Percentiles rank a stretch among this genome's conserved stretches.
Conservation (phyloP, 345 rosid species). For the Hibiscus tridactylites region DNA sequence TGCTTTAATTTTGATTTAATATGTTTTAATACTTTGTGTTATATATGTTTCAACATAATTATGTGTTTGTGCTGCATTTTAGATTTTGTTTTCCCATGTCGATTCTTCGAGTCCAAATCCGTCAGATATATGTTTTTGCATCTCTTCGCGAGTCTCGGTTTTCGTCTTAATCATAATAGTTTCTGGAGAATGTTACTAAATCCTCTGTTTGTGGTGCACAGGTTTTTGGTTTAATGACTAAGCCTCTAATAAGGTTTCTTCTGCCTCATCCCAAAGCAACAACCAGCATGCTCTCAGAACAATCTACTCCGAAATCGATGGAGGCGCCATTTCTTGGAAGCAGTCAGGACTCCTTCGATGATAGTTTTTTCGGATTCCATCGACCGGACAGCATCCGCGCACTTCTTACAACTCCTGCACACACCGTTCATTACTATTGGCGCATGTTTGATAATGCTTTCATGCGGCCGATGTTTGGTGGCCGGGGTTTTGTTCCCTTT, state of each 20-base stretch:
- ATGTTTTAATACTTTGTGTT: not conserved
- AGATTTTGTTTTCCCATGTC: no score
- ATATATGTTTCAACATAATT: not conserved
- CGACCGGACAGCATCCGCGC: constrained; percentile 69
- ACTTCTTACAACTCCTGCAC: constrained; percentile 65
- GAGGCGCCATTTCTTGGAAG: constrained; percentile 51
- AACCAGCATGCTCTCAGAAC: constrained; percentile 35
- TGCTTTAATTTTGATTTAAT: constrained; percentile 1
- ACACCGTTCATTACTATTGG: constrained; percentile 94
- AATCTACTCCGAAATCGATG: constrained; percentile 46
- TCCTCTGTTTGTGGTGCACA: constrained; percentile 14
- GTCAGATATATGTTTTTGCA: not conserved
- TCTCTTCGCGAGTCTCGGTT: not conserved
- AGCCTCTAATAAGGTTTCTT: constrained; percentile 68
- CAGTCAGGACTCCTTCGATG: constrained; percentile 61
- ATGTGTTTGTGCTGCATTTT: not conserved
- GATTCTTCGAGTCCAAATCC: not conserved
- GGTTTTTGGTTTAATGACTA: constrained; percentile 84
- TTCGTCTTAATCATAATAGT: not conserved
- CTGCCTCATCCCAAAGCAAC: constrained; percentile 48
- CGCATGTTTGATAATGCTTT: constrained; percentile 70
- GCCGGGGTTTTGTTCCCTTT: constrained; percentile 83
- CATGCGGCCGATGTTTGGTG: constrained; percentile 94
- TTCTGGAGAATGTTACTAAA: not conserved
- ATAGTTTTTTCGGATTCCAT: constrained; percentile 15